phyloP scores from a whole-genome alignment of 306 rosid species.

The Cucumis melo region DNA sequence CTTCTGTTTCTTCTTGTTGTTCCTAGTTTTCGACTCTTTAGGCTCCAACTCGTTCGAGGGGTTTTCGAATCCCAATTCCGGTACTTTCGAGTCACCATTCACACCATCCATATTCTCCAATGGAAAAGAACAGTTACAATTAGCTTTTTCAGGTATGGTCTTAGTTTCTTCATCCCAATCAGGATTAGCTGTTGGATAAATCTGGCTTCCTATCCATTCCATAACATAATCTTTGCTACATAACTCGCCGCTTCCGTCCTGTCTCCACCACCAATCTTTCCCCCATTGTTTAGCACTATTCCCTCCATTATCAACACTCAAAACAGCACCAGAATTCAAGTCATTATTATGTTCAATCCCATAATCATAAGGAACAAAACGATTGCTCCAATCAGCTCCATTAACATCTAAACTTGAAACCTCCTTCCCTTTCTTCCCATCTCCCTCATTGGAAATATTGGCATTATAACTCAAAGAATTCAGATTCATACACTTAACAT shows the following conservation, averaged over 20 bases:
- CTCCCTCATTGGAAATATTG: conserved; percentile 45
- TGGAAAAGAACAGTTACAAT: conserved; percentile 30
- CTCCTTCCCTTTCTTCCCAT: conserved; percentile 66
- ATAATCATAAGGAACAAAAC: conserved; percentile 68
- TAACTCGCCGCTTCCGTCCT: conserved; percentile 69
- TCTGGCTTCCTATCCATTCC: conserved; percentile 98
- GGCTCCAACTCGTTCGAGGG: conserved; percentile 19
- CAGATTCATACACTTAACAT: conserved; percentile 52
- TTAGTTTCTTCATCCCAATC: conserved; percentile 76
- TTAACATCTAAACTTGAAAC: conserved; percentile 35
- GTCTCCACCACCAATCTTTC: conserved; percentile 98
- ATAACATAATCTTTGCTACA: conserved; percentile 85
- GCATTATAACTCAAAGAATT: conserved; percentile 55
- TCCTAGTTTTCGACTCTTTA: conserved; percentile 38
- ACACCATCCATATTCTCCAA: conserved; percentile 30
- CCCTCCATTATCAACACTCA: conserved; percentile 37
- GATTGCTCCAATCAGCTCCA: conserved; percentile 56
- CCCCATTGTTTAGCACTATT: conserved; percentile 61
- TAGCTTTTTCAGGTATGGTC: conserved; percentile 32
- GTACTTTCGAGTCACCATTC: conserved; percentile 29
- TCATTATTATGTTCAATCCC: conserved; percentile 73
- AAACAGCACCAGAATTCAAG: conserved; percentile 28
- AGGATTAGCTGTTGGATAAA: conserved; percentile 60
- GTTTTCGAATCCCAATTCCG: conserved; percentile 20
- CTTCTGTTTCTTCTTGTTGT: conserved; percentile 46